Base-by-base conservation (phyloP, 2,329 filamentous ascomycete species). In the Paraphaeosphaeria minitans region DNA sequence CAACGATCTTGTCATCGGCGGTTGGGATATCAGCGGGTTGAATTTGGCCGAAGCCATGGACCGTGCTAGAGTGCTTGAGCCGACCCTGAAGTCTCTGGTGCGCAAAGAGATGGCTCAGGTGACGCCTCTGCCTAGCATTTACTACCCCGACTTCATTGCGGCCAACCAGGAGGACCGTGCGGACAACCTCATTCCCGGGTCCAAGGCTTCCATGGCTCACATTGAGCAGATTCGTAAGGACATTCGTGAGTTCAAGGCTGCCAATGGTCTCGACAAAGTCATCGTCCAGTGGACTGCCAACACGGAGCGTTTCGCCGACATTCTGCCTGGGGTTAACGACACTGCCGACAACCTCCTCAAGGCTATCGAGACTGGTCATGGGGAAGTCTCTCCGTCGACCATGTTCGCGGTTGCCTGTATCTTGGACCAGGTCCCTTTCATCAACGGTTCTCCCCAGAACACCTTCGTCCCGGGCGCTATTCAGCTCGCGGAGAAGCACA, bases 91-190 rank as follows among this genome's bases (percentile, higher is more conserved):
- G 86, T 82, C 84, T 57, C 85, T 91, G 72, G 90, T 99, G 70
- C 89, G 88, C 80, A 97, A 98, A 85, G 92, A 98, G 82, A 94
- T 98, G 93, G 82, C 88, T 61, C 83, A 84, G 69, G 91, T 98
- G 88, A 88, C 89, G 69, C 95, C 95, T 31, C 86, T 98, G 64
- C 94, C 93, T 24, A 94, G 91, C 79, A 90, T 98, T 81, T 99
- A 99, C 86, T 99, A 99, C 79, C 95, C 95, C 1, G 95, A 98
- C 80, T 99, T 99, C 84, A 99, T 99, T 75, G 95, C 95, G 66
- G 91, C 95, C 76, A 99, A 99, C 83, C 95, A 99, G 82, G 93
- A 95, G 79, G 93, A 93, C 74, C 91, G 95, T 73, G 95, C 94
- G 66, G 93, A 99, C 81, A 98, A 99, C 73, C 74, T 96, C 63